These are phyloP conservation scores for Trichosanthes cucumerina DNA, from an alignment of 306 rosid genomes.

Conservation along the genomic window DNA sequence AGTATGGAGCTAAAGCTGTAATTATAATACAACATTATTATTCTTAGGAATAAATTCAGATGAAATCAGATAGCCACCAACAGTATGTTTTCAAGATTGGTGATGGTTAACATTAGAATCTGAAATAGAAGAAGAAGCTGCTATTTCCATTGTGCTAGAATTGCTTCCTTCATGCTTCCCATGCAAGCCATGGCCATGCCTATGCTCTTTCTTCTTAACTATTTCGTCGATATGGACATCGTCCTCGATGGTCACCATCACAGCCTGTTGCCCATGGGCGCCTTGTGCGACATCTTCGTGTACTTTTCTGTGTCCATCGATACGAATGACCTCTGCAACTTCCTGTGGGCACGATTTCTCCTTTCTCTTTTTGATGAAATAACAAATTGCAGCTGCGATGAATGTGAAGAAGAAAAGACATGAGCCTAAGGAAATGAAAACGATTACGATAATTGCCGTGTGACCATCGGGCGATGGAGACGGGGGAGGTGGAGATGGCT, in stretches of 20 bases:
- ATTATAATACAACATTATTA: neutral
- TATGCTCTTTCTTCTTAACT: neutral
- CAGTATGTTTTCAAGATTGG: neutral
- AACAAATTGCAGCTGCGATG: neutral
- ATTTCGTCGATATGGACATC: slow-evolving; percentile 4
- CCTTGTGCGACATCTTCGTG: neutral
- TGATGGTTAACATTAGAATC: neutral
- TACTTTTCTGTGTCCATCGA: slow-evolving; percentile 7
- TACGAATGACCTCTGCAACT: neutral
- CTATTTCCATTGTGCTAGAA: neutral
- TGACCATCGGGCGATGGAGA: neutral
- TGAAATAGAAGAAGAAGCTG: slow-evolving; percentile 1
- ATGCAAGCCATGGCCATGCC: slow-evolving; percentile 6
- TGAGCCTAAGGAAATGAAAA: slow-evolving; percentile 3
- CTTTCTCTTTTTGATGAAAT: neutral
- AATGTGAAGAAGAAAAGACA: neutral
- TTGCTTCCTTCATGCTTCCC: slow-evolving; percentile 5
- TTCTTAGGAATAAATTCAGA: neutral
- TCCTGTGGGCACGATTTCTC: neutral
- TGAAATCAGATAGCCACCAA: neutral
- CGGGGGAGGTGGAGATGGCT: neutral
- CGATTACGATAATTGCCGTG: neutral
- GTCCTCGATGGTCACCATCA: slow-evolving; percentile 7
- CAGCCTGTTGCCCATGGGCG: neutral
- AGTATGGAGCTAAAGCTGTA: neutral